Percentiles rank a stretch among this genome's conserved stretches.
Evolutionary conservation across 495 filamentous ascomycete species (phyloP).

Genomic region (Tuber calosporum): DNA sequence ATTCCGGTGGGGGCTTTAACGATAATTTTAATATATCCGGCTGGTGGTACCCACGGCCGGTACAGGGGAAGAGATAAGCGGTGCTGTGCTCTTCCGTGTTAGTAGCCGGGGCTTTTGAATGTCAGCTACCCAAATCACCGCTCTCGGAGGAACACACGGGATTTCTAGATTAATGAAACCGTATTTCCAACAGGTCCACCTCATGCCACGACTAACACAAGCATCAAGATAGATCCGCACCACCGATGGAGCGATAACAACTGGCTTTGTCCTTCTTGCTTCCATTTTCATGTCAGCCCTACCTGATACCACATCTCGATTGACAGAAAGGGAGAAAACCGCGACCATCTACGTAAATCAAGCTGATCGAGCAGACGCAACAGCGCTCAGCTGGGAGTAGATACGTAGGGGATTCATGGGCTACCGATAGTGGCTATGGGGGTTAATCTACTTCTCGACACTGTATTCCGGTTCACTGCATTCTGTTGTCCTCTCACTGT

Average conservation of each 20-base stretch:
- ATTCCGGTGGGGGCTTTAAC: neutral
- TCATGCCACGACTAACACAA: neutral
- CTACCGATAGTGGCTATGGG: conserved; percentile 49
- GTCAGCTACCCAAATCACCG: conserved; percentile 51
- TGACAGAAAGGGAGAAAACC: conserved; percentile 49
- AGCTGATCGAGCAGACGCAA: conserved; percentile 43
- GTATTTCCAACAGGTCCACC: neutral
- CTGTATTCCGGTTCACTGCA: conserved; percentile 51
- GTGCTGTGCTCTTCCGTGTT: conserved; percentile 53
- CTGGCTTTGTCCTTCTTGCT: conserved; percentile 48
- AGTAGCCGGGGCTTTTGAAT: conserved; percentile 53
- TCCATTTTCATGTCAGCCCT: conserved; percentile 53
- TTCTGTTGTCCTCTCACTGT: conserved; percentile 50
- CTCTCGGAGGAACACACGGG: conserved; percentile 46
- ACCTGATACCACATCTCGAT: conserved; percentile 48
- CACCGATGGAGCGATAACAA: conserved; percentile 58
- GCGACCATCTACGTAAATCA: conserved; percentile 46
- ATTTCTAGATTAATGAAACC: conserved; percentile 51
- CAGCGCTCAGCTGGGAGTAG: conserved; percentile 44
- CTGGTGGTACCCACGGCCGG: conserved; percentile 53
- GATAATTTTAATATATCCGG: conserved; percentile 44
- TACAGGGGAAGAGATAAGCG: conserved; percentile 53
- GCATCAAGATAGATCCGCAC: conserved; percentile 52
- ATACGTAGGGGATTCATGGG: conserved; percentile 44
- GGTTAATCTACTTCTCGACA: conserved; percentile 48